Percentiles rank a stretch among this genome's conserved stretches.
phyloP scores from a whole-genome alignment of 768 basidiomycete species.

The Phylloporus rhodoxanthus region DNA sequence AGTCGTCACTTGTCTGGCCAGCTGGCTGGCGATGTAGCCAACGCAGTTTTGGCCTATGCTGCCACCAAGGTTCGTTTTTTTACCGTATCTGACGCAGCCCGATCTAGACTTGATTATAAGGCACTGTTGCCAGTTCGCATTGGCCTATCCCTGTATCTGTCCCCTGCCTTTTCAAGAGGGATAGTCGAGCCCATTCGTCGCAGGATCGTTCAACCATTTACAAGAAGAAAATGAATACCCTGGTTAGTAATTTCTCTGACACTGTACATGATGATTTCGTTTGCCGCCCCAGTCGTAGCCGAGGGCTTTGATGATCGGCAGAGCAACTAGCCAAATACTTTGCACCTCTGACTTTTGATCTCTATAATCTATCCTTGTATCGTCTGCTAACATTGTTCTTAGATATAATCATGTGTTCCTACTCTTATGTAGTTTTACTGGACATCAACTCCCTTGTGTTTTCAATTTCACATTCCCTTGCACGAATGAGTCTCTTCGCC shows the following conservation, averaged over 20 bases:
- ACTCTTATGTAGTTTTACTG: slow-evolving; percentile 6
- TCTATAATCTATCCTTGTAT: not conserved
- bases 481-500: slow-evolving; percentile 60
- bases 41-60: slow-evolving; percentile 77
- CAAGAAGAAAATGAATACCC: not conserved
- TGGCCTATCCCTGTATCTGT: slow-evolving; percentile 62
- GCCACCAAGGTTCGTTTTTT: slow-evolving; percentile 59
- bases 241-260: slow-evolving; percentile 27
- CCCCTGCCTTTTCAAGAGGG: slow-evolving; percentile 65
- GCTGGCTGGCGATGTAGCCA: slow-evolving; percentile 73
- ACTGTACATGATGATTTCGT: slow-evolving; percentile 48
- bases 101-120: slow-evolving; percentile 33
- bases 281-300: slow-evolving; percentile 77
- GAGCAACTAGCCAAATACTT: slow-evolving; percentile 60
- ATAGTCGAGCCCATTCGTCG: slow-evolving; percentile 58
- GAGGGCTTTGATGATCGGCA: slow-evolving; percentile 56
- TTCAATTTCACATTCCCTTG: slow-evolving; percentile 63
- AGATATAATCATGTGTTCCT: not conserved
- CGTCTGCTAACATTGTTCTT: slow-evolving; percentile 9
- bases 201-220: slow-evolving; percentile 19
- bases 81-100: too few relatives aligned
- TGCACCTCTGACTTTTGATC: slow-evolving; percentile 51
- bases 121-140: slow-evolving; percentile 70
- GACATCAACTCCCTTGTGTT: slow-evolving; percentile 51
- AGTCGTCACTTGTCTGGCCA: slow-evolving; percentile 26